Evolutionary conservation across 441 rosid genomes (phyloP).

Genomic region (Adansonia grandidieri): DNA sequence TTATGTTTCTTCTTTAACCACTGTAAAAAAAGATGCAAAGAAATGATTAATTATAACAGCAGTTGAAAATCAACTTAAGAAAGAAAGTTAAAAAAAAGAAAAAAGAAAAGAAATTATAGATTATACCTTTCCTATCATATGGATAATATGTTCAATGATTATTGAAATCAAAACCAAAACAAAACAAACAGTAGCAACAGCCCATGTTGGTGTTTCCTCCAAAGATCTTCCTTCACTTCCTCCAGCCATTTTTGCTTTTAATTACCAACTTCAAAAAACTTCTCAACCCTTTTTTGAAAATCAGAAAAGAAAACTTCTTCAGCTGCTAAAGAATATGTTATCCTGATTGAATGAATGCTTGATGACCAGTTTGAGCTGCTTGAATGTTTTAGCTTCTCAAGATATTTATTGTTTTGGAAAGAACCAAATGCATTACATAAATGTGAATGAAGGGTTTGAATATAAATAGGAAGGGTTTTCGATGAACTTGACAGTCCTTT

Average conservation of each 20-base stretch:
- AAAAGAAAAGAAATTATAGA: not conserved
- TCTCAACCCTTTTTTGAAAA: not conserved
- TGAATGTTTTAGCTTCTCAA: not conserved
- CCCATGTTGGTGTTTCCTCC: slow-evolving; percentile 74
- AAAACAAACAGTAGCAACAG: slow-evolving; percentile 66
- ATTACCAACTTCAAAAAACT: not conserved
- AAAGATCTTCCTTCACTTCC: slow-evolving; percentile 47
- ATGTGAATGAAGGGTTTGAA: not conserved
- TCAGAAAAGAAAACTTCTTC: no score
- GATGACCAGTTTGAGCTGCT: not conserved
- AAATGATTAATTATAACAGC: not conserved
- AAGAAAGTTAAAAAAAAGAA: not conserved
- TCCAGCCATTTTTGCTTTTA: slow-evolving; percentile 38
- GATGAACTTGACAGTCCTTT: not conserved
- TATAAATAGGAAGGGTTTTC: not conserved
- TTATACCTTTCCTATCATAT: slow-evolving; percentile 46
- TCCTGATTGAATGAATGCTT: not conserved
- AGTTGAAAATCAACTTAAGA: not conserved
- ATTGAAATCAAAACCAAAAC: slow-evolving; percentile 54
- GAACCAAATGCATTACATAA: not conserved
- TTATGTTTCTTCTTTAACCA: slow-evolving; percentile 61
- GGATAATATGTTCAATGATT: slow-evolving; percentile 53
- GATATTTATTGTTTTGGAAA: not conserved
- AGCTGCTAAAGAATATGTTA: not conserved
- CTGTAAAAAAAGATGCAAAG: slow-evolving; percentile 37